phyloP scores from a whole-genome alignment of 2,329 filamentous ascomycete species.

The Scytalidium lignicola region DNA sequence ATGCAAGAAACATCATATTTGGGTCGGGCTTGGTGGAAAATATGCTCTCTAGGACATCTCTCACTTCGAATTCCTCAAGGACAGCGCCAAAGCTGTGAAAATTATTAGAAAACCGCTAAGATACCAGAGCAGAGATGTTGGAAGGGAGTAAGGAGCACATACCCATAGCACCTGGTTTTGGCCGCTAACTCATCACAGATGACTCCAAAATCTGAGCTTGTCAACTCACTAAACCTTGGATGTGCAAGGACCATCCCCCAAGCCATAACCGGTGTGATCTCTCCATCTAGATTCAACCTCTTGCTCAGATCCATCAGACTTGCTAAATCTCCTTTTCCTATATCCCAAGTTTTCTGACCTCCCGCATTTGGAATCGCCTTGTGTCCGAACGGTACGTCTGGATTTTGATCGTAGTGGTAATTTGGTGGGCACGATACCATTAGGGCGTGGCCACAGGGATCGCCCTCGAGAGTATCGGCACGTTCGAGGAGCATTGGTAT shows the following conservation, averaged over 20 bases:
- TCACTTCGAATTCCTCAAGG: slow-evolving; percentile 60
- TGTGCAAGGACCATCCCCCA: slow-evolving; percentile 78
- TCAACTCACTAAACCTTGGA: slow-evolving; percentile 62
- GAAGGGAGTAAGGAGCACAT: slow-evolving; percentile 33
- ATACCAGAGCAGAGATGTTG: slow-evolving; percentile 11
- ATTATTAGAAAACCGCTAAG: slow-evolving; percentile 2
- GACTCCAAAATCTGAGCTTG: slow-evolving; percentile 60
- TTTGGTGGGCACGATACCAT: slow-evolving; percentile 85
- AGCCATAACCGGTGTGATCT: slow-evolving; percentile 94
- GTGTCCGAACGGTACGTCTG: slow-evolving; percentile 49
- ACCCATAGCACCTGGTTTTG: slow-evolving; percentile 93
- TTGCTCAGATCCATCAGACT: slow-evolving; percentile 82
- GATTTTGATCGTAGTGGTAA: slow-evolving; percentile 35
- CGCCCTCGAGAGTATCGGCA: slow-evolving; percentile 52
- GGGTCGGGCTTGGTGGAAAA: slow-evolving; percentile 19
- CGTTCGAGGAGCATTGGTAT: slow-evolving; percentile 71
- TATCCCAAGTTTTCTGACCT: slow-evolving; percentile 68
- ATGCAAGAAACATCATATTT: neutral
- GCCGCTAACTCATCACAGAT: slow-evolving; percentile 68
- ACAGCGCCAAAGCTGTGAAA: slow-evolving; percentile 59
- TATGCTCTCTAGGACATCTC: slow-evolving; percentile 28
- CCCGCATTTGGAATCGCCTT: slow-evolving; percentile 10
- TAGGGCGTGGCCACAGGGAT: slow-evolving; percentile 80
- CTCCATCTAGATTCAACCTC: slow-evolving; percentile 76
- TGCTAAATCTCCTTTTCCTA: slow-evolving; percentile 69